These are phyloP conservation scores for Emergomyces orientalis DNA, from an alignment of 2,329 filamentous ascomycete species.

Conservation along the genomic window DNA sequence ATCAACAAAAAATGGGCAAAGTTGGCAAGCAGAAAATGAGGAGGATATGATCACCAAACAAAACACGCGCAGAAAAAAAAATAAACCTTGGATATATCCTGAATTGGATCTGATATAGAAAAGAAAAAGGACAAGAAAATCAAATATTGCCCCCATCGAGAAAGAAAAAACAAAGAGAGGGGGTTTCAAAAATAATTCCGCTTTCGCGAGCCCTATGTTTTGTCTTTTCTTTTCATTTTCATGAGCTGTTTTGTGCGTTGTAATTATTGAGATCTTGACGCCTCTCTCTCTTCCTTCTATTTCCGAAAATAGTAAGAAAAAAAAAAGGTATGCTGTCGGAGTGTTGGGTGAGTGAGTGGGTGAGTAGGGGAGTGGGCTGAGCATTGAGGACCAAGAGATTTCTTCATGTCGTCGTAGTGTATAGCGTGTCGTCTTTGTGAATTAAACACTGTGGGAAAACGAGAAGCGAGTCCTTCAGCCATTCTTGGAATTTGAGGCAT, in stretches of 20 bases:
- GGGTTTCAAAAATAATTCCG: not conserved
- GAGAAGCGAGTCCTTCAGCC: not conserved
- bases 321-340: not conserved
- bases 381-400: conserved; percentile 1
- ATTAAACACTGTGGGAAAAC: not conserved
- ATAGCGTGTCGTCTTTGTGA: conserved; percentile 2
- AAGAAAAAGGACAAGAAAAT: conserved; percentile 3
- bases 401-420: conserved; percentile 7
- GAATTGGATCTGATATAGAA: not conserved
- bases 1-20: conserved; percentile 3
- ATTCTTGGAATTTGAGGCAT: not conserved
- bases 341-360: not conserved
- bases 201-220: not conserved
- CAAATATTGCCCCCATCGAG: not conserved
- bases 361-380: not conserved
- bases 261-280: not conserved
- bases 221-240: not conserved
- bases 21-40: not conserved
- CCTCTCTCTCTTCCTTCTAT: conserved; percentile 1
- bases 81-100: conserved; percentile 4
- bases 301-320: not conserved
- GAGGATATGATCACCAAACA: not conserved
- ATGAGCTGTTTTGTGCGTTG: not conserved
- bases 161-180: not conserved
- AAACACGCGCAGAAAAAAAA: not conserved